Conservation (phyloP, 768 basidiomycete species). For the Chalciporus sphaerocephalus region DNA sequence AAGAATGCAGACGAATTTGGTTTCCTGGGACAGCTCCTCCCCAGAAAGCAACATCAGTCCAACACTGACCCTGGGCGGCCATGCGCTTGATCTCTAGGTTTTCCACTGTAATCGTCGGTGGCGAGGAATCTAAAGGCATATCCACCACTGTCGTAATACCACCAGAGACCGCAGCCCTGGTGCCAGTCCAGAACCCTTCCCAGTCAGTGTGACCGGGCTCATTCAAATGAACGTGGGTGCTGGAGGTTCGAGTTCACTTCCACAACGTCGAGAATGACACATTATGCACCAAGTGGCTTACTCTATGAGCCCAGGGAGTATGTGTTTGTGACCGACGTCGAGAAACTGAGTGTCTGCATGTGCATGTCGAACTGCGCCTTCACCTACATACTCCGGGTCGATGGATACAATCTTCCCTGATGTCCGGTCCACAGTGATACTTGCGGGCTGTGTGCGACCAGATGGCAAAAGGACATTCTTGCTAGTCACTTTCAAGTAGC, state of each 20-base stretch:
- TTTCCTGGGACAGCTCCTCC: constrained; percentile 94
- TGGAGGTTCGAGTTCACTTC: not conserved
- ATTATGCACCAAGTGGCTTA: constrained; percentile 21
- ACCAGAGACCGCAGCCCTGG: constrained; percentile 83
- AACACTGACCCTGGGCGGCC: constrained; percentile 64
- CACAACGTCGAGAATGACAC: not conserved
- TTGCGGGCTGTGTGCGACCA: constrained; percentile 53
- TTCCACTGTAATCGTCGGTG: constrained; percentile 83
- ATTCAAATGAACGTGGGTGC: constrained; percentile 86
- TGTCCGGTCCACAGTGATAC: constrained; percentile 51
- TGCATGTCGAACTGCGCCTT: constrained; percentile 20
- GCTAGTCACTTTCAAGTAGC: constrained; percentile 44
- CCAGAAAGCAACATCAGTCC: constrained; percentile 77
- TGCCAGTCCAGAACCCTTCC: constrained; percentile 95
- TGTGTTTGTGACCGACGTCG: constrained; percentile 52
- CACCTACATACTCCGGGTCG: constrained; percentile 30
- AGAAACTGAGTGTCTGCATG: constrained; percentile 38
- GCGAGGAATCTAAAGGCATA: constrained; percentile 97
- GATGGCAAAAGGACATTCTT: constrained; percentile 54
- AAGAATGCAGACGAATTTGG: constrained; percentile 44
- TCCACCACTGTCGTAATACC: constrained; percentile 93
- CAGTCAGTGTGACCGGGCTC: constrained; percentile 90
- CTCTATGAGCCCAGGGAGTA: constrained; percentile 84
- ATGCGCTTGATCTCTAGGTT: constrained; percentile 68
- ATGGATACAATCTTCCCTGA: constrained; percentile 62